Base-by-base conservation (phyloP, 2,329 filamentous ascomycete genomes). In the Aspergillus sergii region DNA sequence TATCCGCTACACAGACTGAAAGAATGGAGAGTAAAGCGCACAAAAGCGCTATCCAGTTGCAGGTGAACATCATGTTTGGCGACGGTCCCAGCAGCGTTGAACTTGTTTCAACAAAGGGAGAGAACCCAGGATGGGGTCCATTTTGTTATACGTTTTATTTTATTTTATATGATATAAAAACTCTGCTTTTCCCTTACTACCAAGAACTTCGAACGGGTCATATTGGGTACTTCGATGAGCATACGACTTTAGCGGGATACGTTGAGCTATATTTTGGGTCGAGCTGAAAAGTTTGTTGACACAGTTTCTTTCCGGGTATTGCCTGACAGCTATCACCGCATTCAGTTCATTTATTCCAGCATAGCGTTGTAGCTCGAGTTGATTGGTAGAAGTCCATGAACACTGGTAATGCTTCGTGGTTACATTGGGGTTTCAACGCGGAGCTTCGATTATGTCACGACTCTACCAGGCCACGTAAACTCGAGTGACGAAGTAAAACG, bases 1-100 rank as follows among this genome's bases (percentile, higher is more conserved):
- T 58, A 4, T 65, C 41, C 19, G 62, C 64, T 19, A 11, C 16
- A 28, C 50, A 34, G 16, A 53, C 50, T 21, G 26, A n/a, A 12
- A 34, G 8, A 2, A 34, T 16, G 16, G 28, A 30, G 26, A 34
- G n/a, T 4, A 53, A 16, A 28, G 30, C 11, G 16, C 11, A 53
- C 12, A 53, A 34, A 12, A 53, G 23, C 4, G 30, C 8, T 3
- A 9, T 12, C 50, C 26, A 53, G 26, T 34, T 34, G 19, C 26
- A 32, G 28, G 28, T 21, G 8, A n/a, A 32, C 16, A 53, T 53
- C 26, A 32, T 34, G 3, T 7, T 14, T 41, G 1, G 39, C 14
- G 7, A 41, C 19, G 39, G 39, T n/a, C 16, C 39, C 16, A n/a
- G 39, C 39, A n/a, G 39, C 16, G 39, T 41, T 19, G 16, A 41